A percentile compares a stretch with the other conserved stretches of the same genome.
Evolutionary conservation across 2,329 filamentous ascomycete species (phyloP).

Genomic region (Plectosphaerella plurivora): DNA sequence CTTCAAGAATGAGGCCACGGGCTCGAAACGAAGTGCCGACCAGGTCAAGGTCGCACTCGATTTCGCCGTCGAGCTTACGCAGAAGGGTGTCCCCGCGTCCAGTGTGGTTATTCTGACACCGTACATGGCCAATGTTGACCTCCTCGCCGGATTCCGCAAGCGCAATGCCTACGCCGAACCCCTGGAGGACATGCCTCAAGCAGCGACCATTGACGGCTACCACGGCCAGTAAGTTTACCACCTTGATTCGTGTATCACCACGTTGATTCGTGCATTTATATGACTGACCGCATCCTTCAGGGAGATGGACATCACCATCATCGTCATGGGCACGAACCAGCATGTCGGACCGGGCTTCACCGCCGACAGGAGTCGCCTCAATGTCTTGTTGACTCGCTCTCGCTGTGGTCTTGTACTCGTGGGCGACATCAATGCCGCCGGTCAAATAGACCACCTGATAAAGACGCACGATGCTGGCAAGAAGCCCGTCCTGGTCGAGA

Average conservation of each 20-base stretch:
- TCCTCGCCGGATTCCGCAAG: constrained; percentile 2
- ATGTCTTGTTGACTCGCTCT: constrained; percentile 14
- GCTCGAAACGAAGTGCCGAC: constrained; percentile 8
- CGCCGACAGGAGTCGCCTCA: constrained; percentile 6
- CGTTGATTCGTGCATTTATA: too few relatives aligned
- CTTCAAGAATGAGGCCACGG: not conserved
- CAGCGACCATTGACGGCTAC: constrained; percentile 13
- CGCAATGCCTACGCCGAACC: constrained; percentile 1
- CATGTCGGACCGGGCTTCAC: constrained; percentile 11
- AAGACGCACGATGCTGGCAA: too few relatives aligned
- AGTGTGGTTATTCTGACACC: constrained; percentile 11
- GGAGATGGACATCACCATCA: constrained; percentile 14
- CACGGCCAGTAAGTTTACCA: constrained; percentile 17
- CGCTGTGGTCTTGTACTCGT: constrained; percentile 13
- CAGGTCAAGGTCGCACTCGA: constrained; percentile 13
- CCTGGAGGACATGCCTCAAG: constrained; percentile 7
- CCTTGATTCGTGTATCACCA: too few relatives aligned
- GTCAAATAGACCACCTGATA: too few relatives aligned
- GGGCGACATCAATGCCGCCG: constrained; percentile 10
- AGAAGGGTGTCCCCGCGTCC: constrained; percentile 1
- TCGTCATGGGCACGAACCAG: constrained; percentile 13
- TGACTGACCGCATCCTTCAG: too few relatives aligned
- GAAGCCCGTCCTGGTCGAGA: too few relatives aligned
- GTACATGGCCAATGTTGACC: constrained; percentile 10
- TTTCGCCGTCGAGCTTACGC: constrained; percentile 8